Evolutionary conservation across 2,329 filamentous ascomycete genomes (phyloP).

Genomic region (Aureobasidium sp.): DNA sequence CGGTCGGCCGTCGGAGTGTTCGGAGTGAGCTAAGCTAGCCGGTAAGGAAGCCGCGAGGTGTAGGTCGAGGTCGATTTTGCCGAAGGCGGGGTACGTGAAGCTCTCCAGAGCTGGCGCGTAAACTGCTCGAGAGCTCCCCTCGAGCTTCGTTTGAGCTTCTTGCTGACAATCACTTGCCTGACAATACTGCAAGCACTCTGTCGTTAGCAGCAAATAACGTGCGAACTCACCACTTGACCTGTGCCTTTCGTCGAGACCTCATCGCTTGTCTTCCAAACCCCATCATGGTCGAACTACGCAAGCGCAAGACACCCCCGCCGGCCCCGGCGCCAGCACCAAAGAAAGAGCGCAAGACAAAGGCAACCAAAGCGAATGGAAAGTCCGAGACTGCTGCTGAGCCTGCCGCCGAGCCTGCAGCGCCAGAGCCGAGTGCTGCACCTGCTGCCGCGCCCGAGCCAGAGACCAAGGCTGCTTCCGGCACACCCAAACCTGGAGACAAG

Average conservation of each 20-base stretch:
- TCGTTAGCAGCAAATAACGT: neutral
- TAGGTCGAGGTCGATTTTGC: neutral
- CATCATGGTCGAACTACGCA: conserved; percentile 53
- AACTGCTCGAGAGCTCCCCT: conserved; percentile 5
- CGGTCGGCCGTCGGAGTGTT: conserved; percentile 1
- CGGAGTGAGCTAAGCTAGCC: neutral
- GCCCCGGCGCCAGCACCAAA: conserved; percentile 42
- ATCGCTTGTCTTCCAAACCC: neutral
- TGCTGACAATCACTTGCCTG: neutral
- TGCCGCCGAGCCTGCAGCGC: conserved; percentile 26
- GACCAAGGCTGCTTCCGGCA: conserved; percentile 19
- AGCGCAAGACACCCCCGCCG: conserved; percentile 52
- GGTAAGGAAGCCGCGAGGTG: neutral
- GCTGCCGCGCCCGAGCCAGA: conserved; percentile 16
- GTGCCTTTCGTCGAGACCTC: neutral
- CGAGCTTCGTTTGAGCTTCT: conserved; percentile 1
- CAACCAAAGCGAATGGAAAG: conserved; percentile 23
- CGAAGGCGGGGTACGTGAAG: conserved; percentile 1
- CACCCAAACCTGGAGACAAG: conserved; percentile 43
- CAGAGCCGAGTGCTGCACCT: conserved; percentile 16
- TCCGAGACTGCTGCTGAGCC: conserved; percentile 20
- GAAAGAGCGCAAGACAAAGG: conserved; percentile 38
- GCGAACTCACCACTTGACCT: neutral
- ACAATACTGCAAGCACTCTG: neutral
- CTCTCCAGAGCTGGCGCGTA: conserved; percentile 7